Base-by-base conservation (phyloP, 225 moss, liverwort and hornwort species). In the Climacium dendroides region DNA sequence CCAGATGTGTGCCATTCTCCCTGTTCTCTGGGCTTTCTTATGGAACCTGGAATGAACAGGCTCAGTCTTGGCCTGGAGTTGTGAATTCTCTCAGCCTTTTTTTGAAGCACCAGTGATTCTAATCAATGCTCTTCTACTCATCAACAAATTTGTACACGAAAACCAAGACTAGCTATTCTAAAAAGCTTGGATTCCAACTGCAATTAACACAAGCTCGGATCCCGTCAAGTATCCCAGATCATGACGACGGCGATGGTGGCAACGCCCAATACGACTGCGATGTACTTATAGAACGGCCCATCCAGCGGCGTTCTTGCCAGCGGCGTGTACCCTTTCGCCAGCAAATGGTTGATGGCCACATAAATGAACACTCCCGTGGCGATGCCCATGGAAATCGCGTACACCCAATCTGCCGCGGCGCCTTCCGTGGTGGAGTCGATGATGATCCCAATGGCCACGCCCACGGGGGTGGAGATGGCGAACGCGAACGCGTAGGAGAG, bases 291-390 rank as follows among this genome's bases (percentile, higher is more conserved):
- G 9, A 91, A 13, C 4, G 98, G 98, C 13, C 66, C 78, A 41
- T 96, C 89, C 7, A 92, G 26, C 5, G 85, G 54, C 24, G 92
- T 85, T 53, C 76, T 80, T 12, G 64, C 45, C 10, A 57, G 60
- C 15, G 99, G 94, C 24, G 84, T 82, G 82, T 94, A 96, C 29
- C 96, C 99, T 87, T 96, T 97, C 60, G 86, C 92, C 5, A 97
- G 77, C 43, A 99, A 91, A 45, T 99, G 96, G 50, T 99, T 97
- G 90, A 99, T 93, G 43, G 99, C 97, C 7, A 99, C 97, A 43
- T 94, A 99, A 25, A 99, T 91, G 90, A 99, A 99, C 71, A 99
- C 87, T 4, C 99, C 99, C 1, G 96, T 88, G 45, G 97, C 99
- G 43, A 99, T 52, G 32, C 95, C 91, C 97, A 99, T 99, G 61